A percentile compares a stretch with the other conserved stretches of the same genome.
phyloP scores from a whole-genome alignment of 192 early-diverging fungal genomes.

The Ambispora gerdemannii region DNA sequence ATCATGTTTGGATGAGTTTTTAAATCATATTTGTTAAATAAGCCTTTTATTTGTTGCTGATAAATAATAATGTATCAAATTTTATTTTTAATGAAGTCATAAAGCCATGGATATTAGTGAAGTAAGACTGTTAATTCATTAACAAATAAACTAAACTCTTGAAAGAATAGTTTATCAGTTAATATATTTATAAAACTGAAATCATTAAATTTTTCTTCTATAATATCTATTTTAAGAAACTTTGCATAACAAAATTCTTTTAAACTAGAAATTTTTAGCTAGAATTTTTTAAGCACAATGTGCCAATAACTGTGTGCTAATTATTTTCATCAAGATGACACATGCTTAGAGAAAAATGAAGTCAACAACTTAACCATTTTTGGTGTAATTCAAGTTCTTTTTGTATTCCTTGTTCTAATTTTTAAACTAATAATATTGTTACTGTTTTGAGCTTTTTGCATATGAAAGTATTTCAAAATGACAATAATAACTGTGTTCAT shows the following conservation, averaged over 20 bases:
- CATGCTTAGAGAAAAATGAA: too few relatives aligned
- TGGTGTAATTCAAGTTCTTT: too few relatives aligned
- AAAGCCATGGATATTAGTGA: not conserved
- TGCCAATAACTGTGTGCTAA: too few relatives aligned
- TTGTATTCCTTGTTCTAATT: too few relatives aligned
- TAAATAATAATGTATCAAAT: conserved; percentile 16
- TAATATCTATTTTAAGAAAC: not conserved
- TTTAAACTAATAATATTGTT: too few relatives aligned
- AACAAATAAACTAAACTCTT: not conserved
- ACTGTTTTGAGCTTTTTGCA: too few relatives aligned
- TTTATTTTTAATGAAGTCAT: not conserved
- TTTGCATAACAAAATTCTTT: not conserved
- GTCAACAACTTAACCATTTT: not conserved
- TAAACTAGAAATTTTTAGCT: too few relatives aligned
- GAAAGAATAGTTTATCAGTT: not conserved
- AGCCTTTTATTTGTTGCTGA: conserved; percentile 4
- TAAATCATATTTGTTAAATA: conserved; percentile 19
- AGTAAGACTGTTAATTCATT: not conserved
- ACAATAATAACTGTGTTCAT: too few relatives aligned
- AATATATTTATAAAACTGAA: not conserved
- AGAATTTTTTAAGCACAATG: too few relatives aligned
- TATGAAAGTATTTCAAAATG: too few relatives aligned
- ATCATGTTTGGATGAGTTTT: conserved; percentile 1
- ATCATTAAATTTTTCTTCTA: not conserved
- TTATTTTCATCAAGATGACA: too few relatives aligned